Conservation (phyloP, 2,329 filamentous ascomycete species). For the Alternaria metachromatica region DNA sequence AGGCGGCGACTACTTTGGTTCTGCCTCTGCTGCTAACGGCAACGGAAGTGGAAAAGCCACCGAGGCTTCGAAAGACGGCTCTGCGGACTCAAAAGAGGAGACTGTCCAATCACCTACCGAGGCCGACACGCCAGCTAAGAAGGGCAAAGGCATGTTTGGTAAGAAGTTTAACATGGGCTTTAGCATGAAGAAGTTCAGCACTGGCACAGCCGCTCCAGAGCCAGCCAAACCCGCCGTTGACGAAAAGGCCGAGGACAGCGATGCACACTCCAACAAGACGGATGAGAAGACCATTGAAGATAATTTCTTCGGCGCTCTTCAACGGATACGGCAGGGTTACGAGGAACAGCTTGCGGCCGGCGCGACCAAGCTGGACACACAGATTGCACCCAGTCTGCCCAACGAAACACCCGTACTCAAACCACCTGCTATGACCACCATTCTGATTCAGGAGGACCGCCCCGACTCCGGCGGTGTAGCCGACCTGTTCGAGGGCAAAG, state of each 20-base stretch:
- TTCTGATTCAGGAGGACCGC: constrained; percentile 70
- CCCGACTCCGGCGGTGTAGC: constrained; percentile 70
- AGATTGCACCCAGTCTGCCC: constrained; percentile 71
- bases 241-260: constrained; percentile 72
- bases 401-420: constrained; percentile 80
- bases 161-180: constrained; percentile 84
- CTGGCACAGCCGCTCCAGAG: constrained; percentile 65
- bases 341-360: constrained; percentile 68
- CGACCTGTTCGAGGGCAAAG: constrained; percentile 89
- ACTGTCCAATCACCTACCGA: constrained; percentile 51
- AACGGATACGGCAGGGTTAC: constrained; percentile 75
- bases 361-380: constrained; percentile 62
- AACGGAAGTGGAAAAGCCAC: constrained; percentile 35
- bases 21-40: constrained; percentile 27
- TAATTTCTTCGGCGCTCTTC: constrained; percentile 74
- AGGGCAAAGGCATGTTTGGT: constrained; percentile 71
- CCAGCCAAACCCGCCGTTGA: constrained; percentile 76
- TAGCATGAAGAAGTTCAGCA: constrained; percentile 80
- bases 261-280: constrained; percentile 62
- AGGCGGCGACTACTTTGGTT: constrained; percentile 76
- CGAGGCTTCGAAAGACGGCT: constrained; percentile 32
- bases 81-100: constrained; percentile 39
- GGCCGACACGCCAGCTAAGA: constrained; percentile 53
- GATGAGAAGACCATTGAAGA: constrained; percentile 78
- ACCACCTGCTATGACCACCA: constrained; percentile 68